phyloP scores from a whole-genome alignment of 805 yeast species.

The Myxozyma monticola region DNA sequence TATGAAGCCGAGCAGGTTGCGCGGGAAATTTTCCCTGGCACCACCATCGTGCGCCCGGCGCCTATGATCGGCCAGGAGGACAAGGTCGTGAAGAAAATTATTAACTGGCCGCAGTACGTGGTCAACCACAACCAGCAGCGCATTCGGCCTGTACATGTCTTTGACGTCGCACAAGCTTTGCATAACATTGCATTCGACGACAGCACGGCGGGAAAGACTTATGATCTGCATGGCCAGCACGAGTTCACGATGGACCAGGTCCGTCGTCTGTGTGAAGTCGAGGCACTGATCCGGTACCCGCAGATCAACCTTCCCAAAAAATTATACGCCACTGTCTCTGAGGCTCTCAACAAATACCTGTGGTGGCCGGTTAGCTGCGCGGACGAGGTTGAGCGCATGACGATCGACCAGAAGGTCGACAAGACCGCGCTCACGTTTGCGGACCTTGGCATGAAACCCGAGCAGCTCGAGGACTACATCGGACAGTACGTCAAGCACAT shows the following conservation, averaged over 20 bases:
- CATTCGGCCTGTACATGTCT: constrained; percentile 69
- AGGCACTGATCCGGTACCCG: constrained; percentile 48
- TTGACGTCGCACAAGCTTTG: constrained; percentile 75
- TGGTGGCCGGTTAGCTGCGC: constrained; percentile 57
- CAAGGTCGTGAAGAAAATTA: constrained; percentile 62
- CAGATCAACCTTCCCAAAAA: constrained; percentile 45
- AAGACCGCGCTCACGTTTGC: constrained; percentile 60
- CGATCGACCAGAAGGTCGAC: constrained; percentile 64
- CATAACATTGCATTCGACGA: constrained; percentile 81
- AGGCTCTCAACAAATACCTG: constrained; percentile 40
- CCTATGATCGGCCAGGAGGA: constrained; percentile 78
- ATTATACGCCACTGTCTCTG: constrained; percentile 41
- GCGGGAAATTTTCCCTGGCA: constrained; percentile 63
- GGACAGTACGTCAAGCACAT: constrained; percentile 44
- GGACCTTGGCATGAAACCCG: constrained; percentile 70
- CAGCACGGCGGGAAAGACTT: constrained; percentile 72
- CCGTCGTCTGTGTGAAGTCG: constrained; percentile 67
- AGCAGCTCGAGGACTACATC: constrained; percentile 51
- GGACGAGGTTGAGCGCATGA: constrained; percentile 74
- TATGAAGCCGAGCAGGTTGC: constrained; percentile 67
- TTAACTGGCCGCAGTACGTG: constrained; percentile 59
- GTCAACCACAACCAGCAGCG: constrained; percentile 64
- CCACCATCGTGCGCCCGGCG: constrained; percentile 83
- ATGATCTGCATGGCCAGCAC: constrained; percentile 74
- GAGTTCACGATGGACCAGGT: constrained; percentile 60